Percentiles rank a stretch among this genome's conserved stretches.
Conservation (phyloP, 345 rosid genomes). For the Laguncularia racemosa region DNA sequence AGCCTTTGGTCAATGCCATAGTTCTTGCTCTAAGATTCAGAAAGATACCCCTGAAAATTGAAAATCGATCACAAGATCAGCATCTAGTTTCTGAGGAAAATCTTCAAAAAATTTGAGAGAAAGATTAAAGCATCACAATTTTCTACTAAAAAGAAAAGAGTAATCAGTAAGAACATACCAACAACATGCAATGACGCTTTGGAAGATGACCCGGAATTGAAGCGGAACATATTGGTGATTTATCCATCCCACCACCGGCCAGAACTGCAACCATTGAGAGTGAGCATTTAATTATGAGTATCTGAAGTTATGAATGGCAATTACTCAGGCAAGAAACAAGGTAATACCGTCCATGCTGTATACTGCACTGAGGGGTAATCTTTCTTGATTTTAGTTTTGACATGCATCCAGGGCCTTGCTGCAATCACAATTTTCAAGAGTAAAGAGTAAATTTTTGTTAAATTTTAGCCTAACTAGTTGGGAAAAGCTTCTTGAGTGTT, state of each 20-base stretch:
- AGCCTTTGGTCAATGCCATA: conserved; percentile 43
- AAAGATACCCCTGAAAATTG: conserved; percentile 78
- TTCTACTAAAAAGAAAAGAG: not conserved
- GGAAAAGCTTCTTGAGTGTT: no score
- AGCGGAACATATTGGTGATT: conserved; percentile 82
- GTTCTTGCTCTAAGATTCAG: conserved; percentile 69
- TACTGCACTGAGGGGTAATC: conserved; percentile 66
- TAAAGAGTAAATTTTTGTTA: not conserved
- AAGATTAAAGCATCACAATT: not conserved
- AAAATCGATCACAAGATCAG: not conserved
- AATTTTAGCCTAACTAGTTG: no score
- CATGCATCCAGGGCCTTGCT: conserved; percentile 83
- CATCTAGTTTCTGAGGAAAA: no score
- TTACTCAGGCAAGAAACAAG: conserved; percentile 1
- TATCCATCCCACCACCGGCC: conserved; percentile 86
- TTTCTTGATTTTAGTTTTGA: conserved; percentile 62
- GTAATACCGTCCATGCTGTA: conserved; percentile 77
- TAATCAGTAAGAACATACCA: conserved; percentile 35
- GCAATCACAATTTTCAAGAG: conserved; percentile 21
- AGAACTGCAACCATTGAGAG: conserved; percentile 41
- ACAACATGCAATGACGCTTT: conserved; percentile 54
- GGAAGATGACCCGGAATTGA: conserved; percentile 82
- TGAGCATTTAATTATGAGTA: no score
- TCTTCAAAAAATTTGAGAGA: not conserved
- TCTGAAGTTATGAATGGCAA: not conserved